phyloP scores from a whole-genome alignment of 2,329 filamentous ascomycete genomes.

The Ophiocordyceps polyrhachis-furcata region DNA sequence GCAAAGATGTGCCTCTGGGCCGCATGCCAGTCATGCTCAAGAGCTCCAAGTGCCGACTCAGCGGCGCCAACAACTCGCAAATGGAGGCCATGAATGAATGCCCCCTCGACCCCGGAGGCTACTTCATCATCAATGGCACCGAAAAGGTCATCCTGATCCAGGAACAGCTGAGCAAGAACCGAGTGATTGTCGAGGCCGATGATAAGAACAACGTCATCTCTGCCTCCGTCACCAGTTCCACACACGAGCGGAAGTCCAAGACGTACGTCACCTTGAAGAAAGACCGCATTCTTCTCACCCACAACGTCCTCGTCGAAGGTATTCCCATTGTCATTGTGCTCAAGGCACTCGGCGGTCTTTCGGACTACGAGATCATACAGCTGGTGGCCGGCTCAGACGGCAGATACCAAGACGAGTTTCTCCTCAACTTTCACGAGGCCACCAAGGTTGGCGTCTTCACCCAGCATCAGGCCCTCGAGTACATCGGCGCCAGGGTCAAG shows the following conservation, averaged over 20 bases:
- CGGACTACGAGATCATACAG: conserved; percentile 86
- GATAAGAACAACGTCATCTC: conserved; percentile 85
- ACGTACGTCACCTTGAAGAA: conserved; percentile 93
- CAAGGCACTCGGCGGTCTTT: conserved; percentile 83
- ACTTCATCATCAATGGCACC: conserved; percentile 93
- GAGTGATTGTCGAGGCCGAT: conserved; percentile 89
- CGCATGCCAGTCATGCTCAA: conserved; percentile 93
- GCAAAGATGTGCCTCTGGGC: conserved; percentile 64
- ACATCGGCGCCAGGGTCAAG: conserved; percentile 71
- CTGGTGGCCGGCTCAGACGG: conserved; percentile 77
- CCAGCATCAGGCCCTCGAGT: conserved; percentile 89
- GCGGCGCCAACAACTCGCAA: conserved; percentile 63
- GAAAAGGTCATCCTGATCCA: conserved; percentile 98
- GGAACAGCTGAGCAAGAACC: conserved; percentile 97
- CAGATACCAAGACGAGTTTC: conserved; percentile 84
- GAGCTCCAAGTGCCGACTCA: conserved; percentile 80
- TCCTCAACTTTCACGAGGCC: conserved; percentile 87
- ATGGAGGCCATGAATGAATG: conserved; percentile 94
- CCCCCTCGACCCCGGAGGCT: conserved; percentile 85
- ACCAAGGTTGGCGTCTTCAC: conserved; percentile 72
- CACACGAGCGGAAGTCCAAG: conserved; percentile 94
- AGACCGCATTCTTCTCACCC: conserved; percentile 70
- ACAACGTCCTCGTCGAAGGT: conserved; percentile 84
- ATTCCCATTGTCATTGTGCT: conserved; percentile 89
- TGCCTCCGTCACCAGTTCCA: conserved; percentile 93